Base-by-base conservation (phyloP, 345 rosid genomes). In the Populus tremula region DNA sequence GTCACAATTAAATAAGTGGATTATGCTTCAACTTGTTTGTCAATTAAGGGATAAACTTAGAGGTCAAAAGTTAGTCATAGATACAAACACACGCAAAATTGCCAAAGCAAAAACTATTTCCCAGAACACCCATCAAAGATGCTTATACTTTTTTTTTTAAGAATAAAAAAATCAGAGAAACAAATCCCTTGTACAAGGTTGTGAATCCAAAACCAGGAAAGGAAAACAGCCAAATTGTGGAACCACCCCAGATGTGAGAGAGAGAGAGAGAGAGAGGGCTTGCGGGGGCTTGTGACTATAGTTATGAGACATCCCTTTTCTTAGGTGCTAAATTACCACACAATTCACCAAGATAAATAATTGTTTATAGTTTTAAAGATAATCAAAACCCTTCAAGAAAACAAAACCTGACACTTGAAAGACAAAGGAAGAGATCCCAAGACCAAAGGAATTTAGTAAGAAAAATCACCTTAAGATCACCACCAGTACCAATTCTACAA, bases 401-500 rank as follows among this genome's bases (percentile, higher is more conserved):
- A 76, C 71, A 83, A 67, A 35, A 74, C 65, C 82, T 80, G 78
- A 79, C 88, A 80, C 76, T 62, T 23, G 1, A 21, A 76, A 70
- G 81, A 77, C 53, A 75, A 53, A 78, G 83, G 69, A 74, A 74
- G 76, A 84, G 76, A 84, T 73, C 80, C 67, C 68, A 65, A 77
- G 73, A 71, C 79, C 53, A 68, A 35, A 75, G 59, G 66, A 47
- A 72, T 82, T 81, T 64, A 75, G 66, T 33, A 77, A n/a, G 56
- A 72, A 82, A 82, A 85, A 74, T 69, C 39, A 74, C 50, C 77
- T 33, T 39, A 64, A 21, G 71, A 35, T n/a, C 54, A 71, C 53
- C 45, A 67, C 67, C 69, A 72, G 77, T 18, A 43, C 9, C 56
- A 27, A 75, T 7, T 69, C 70, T 27, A 6, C 33, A 25, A 49